phyloP scores from a whole-genome alignment of 2,329 filamentous ascomycete species.

The Hirsutella rhossiliensis region DNA sequence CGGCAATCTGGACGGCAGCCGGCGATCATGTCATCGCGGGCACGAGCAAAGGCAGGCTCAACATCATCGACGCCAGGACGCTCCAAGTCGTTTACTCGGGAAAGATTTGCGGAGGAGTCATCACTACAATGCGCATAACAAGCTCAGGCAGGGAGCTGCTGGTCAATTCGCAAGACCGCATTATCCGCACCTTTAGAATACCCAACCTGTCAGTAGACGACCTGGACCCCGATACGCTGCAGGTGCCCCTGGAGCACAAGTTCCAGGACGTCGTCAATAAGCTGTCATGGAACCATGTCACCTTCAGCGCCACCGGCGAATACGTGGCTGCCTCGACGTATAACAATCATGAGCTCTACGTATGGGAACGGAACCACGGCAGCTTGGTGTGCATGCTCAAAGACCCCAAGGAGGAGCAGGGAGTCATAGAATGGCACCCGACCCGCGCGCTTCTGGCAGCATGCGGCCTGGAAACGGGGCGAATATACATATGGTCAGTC shows the following conservation, averaged over 20 bases:
- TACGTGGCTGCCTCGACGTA: conserved; percentile 94
- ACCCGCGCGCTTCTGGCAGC: conserved; percentile 76
- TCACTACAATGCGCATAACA: conserved; percentile 78
- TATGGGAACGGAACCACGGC: conserved; percentile 90
- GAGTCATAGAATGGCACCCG: conserved; percentile 96
- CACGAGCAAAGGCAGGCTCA: conserved; percentile 91
- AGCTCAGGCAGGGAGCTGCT: conserved; percentile 74
- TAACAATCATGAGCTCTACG: conserved; percentile 97
- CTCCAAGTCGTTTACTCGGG: conserved; percentile 80
- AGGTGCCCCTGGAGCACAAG: conserved; percentile 89
- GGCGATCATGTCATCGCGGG: conserved; percentile 86
- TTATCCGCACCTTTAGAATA: conserved; percentile 84
- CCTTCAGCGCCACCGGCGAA: conserved; percentile 86
- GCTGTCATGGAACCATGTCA: conserved; percentile 92
- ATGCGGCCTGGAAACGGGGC: conserved; percentile 83
- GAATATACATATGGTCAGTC: conserved; percentile 94
- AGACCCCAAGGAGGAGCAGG: conserved; percentile 90
- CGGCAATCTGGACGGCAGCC: conserved; percentile 73
- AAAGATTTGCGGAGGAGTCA: conserved; percentile 74
- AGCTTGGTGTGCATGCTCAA: conserved; percentile 95
- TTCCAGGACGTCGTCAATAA: conserved; percentile 97
- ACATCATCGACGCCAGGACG: conserved; percentile 78
- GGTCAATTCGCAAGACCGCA: conserved; percentile 86
- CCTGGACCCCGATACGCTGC: conserved; percentile 73
- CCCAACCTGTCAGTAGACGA: conserved; percentile 60